These are phyloP conservation scores for Cucurbita maxima DNA, from an alignment of 306 rosid species.

Conservation along the genomic window DNA sequence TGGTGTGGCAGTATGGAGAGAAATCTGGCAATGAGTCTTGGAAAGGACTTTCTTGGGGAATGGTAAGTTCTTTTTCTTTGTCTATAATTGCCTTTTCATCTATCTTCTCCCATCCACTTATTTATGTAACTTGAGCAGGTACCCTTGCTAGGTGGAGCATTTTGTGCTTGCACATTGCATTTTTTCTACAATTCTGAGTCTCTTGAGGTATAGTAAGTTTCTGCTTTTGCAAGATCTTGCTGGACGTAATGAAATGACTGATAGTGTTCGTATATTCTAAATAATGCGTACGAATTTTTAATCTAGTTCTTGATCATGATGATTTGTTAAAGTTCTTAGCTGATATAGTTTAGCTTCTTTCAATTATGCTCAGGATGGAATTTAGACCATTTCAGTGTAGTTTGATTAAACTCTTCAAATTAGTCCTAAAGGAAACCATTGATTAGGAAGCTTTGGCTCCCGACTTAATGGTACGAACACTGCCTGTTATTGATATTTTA, in stretches of 20 bases:
- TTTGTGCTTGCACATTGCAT: conserved; percentile 96
- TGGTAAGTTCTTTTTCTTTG: conserved; percentile 34
- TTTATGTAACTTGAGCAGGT: conserved; percentile 26
- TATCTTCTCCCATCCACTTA: background rate
- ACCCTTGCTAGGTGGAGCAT: conserved; percentile 85
- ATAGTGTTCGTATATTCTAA: background rate
- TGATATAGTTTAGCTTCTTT: background rate
- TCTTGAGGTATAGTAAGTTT: conserved; percentile 42
- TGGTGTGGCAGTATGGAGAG: conserved; percentile 91
- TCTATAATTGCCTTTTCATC: background rate
- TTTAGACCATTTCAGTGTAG: background rate
- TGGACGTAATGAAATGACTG: background rate
- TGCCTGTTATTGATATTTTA: background rate
- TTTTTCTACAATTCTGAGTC: conserved; percentile 90
- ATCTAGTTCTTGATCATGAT: background rate
- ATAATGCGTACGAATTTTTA: background rate
- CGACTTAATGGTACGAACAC: background rate
- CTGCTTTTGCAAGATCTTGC: background rate
- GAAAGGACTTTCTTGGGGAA: conserved; percentile 98
- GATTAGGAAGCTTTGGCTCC: background rate
- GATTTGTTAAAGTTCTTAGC: background rate
- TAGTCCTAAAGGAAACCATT: background rate
- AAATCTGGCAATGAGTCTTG: conserved; percentile 60
- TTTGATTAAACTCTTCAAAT: background rate
- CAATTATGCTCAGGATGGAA: background rate